A percentile compares a stretch with the other conserved stretches of the same genome.
phyloP scores from a whole-genome alignment of 768 basidiomycete genomes.

The Podaxis sp. region DNA sequence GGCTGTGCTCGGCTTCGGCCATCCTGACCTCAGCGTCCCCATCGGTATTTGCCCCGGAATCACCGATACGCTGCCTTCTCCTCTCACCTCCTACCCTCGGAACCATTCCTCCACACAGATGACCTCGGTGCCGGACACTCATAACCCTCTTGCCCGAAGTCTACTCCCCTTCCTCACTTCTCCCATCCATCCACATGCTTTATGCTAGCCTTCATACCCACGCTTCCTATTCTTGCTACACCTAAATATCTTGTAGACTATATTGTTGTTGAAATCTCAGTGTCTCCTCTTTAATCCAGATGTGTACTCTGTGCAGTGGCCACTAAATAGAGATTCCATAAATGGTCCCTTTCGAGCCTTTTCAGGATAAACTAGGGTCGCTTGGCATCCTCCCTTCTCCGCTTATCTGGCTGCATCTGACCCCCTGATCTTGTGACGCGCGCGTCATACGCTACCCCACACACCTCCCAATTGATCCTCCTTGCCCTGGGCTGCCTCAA shows the following conservation, averaged over 20 bases:
- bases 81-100: not conserved
- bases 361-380: slow-evolving; percentile 9
- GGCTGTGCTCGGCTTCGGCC: slow-evolving; percentile 19
- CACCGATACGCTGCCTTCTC: not conserved
- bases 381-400: not conserved
- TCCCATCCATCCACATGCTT: not conserved
- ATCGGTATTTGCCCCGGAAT: slow-evolving; percentile 5
- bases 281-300: not conserved
- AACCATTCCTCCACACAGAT: not conserved
- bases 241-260: not conserved
- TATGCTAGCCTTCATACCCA: not conserved
- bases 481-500: not conserved
- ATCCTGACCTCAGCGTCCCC: not conserved
- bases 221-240: not conserved
- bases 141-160: not conserved
- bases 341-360: slow-evolving; percentile 5
- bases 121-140: slow-evolving; percentile 9
- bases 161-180: not conserved
- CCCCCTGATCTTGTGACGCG: not conserved
- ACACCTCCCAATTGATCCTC: not conserved
- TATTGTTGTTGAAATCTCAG: not conserved
- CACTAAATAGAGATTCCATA: slow-evolving; percentile 8
- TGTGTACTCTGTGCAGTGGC: not conserved
- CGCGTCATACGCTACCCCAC: not conserved
- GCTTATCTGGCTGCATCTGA: not conserved